phyloP scores from a whole-genome alignment of 2,329 filamentous ascomycete species.

The Cladosporium sphaerospermum region DNA sequence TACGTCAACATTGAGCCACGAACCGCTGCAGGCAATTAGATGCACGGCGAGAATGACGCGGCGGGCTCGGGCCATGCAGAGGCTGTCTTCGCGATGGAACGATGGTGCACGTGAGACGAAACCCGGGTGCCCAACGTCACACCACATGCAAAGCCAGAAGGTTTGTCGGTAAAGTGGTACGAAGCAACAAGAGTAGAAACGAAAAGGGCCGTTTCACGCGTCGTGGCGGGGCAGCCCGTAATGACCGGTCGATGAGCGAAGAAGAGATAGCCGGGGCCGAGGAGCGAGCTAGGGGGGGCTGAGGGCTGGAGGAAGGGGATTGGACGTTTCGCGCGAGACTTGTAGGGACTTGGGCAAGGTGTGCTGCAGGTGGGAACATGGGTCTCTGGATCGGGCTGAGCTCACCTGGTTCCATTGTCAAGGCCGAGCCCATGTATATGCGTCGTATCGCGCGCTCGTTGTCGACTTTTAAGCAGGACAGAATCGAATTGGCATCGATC shows the following conservation, averaged over 20 bases:
- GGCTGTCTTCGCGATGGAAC: conserved; percentile 1
- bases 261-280: background rate
- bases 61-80: conserved; percentile 1
- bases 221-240: background rate
- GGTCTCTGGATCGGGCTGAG: conserved; percentile 14
- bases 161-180: conserved; percentile 10
- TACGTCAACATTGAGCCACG: conserved; percentile 35
- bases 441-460: conserved; percentile 4
- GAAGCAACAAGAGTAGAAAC: background rate
- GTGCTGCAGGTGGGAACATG: conserved; percentile 16
- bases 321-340: conserved; percentile 12
- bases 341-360: conserved; percentile 10
- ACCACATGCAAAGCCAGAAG: conserved; percentile 12
- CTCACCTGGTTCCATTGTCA: conserved; percentile 31
- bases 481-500: conserved; percentile 8
- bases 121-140: conserved; percentile 22
- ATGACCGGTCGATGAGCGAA: background rate
- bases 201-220: conserved; percentile 9
- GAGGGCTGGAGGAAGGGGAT: conserved; percentile 4
- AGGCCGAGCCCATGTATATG: conserved; percentile 19
- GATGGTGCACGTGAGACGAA: conserved; percentile 18
- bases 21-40: conserved; percentile 11
- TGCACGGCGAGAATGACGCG: conserved; percentile 10
- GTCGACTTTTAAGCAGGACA: conserved; percentile 1
- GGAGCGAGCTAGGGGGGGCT: background rate